A percentile compares a stretch with the other conserved stretches of the same genome.
phyloP scores from a whole-genome alignment of 208 protist species.

The Polymyxa betae region DNA sequence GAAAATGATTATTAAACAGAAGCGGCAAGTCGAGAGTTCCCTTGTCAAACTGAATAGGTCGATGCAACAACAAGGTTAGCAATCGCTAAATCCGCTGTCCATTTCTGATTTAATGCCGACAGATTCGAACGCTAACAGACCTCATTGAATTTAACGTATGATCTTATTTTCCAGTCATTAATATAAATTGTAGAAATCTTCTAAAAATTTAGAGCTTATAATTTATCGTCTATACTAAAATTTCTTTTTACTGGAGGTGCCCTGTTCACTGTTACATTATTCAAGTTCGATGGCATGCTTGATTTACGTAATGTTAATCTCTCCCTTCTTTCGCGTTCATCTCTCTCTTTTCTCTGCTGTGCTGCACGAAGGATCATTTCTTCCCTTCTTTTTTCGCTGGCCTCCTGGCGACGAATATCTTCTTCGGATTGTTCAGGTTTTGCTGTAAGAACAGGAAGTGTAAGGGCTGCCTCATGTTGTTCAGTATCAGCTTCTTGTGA shows the following conservation, averaged over 20 bases:
- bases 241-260: neutral
- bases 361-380: conserved; percentile 4
- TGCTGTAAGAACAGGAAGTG: too few species aligned
- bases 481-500: too few species aligned
- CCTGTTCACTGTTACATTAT: neutral
- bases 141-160: too few species aligned
- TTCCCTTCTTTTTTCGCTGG: neutral
- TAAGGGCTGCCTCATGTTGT: too few species aligned
- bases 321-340: neutral
- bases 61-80: neutral
- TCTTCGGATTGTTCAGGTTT: too few species aligned
- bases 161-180: neutral
- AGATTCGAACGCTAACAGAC: too few species aligned
- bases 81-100: neutral
- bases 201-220: neutral
- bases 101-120: neutral
- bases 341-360: neutral
- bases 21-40: conserved; percentile 32
- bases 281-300: neutral
- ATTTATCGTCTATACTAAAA: neutral
- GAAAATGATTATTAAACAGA: conserved; percentile 50
- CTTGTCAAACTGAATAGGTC: conserved; percentile 35
- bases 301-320: neutral
- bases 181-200: conserved; percentile 1
- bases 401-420: conserved; percentile 10